These are phyloP conservation scores for Viridothelium virens DNA, from an alignment of 495 filamentous ascomycete genomes.

Conservation along the genomic window DNA sequence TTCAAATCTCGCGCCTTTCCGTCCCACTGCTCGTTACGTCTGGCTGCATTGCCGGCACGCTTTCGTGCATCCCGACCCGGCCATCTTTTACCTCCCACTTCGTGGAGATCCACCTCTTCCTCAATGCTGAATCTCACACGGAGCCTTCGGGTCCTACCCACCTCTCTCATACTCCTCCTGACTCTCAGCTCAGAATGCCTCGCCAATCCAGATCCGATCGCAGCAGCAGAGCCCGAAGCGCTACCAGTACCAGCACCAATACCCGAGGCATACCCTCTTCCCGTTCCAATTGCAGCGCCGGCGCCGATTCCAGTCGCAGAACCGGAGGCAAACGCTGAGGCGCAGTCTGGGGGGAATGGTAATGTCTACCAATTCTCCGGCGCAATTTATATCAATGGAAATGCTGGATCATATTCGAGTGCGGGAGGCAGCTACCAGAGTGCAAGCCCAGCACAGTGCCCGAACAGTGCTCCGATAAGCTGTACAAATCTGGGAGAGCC, in stretches of 20 bases:
- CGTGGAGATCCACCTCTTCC: background rate
- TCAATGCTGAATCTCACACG: background rate
- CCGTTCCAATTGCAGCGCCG: background rate
- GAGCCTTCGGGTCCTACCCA: background rate
- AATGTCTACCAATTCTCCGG: slow-evolving; percentile 24
- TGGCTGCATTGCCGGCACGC: background rate
- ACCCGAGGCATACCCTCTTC: background rate
- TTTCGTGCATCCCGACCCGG: background rate
- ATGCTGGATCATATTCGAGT: slow-evolving; percentile 15
- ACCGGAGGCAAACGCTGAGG: background rate
- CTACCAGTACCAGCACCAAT: background rate
- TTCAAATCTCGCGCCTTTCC: background rate
- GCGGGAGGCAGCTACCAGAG: slow-evolving; percentile 8
- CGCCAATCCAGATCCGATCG: background rate
- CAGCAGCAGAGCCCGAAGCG: background rate
- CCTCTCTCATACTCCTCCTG: slow-evolving; percentile 1
- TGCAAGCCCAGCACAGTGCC: slow-evolving; percentile 29
- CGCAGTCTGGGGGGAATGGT: background rate
- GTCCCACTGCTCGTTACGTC: background rate
- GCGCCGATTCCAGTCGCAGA: background rate
- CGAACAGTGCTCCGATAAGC: slow-evolving; percentile 27
- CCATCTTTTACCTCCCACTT: background rate
- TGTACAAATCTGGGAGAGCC: slow-evolving; percentile 28
- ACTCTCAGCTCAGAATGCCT: background rate
- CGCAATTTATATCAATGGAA: slow-evolving; percentile 22